Evolutionary conservation across 2,329 filamentous ascomycete species (phyloP), one percentile per base, ranked within the genome.

Genomic region (Colletotrichum eleusines): DNA sequence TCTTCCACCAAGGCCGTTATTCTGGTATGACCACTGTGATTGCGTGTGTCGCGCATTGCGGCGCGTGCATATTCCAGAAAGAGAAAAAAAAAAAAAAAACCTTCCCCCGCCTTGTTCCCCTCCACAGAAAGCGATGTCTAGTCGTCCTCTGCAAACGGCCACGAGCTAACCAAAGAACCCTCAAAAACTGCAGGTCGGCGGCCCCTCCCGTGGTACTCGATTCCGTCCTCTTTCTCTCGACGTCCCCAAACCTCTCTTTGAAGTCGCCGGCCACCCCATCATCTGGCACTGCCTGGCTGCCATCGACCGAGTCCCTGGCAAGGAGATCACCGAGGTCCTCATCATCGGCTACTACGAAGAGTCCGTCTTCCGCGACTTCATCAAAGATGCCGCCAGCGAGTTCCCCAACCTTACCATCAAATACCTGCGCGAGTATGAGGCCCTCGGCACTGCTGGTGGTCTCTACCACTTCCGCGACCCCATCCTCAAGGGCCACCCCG

Each of bases 321-420:
- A 82, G 75, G 79, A 82, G 74, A 94, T 99, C 82, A 93, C 94
- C 80, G 96, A 99, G 84, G 95, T 99, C 77, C 95, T 96, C 86
- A 91, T 99, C 78, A 97, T 99, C 79, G 96, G 96, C 79, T 99
- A 99, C 89, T 99, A 98, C 83, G 96, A 99, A 81, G 96, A 98
- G 85, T 89, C 90, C 54, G 94, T 98, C 77, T 98, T 98, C 89
- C 93, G 94, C 78, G 95, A 98, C 84, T 98, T 98, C 85, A 97
- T 98, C 86, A 97, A 97, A 84, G 93, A 97, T 80, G 90, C 94
- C 72, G 87, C 90, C 72, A 89, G 89, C 81, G 92, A 94, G 80
- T 97, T 97, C 84, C 94, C 95, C 64, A 89, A 94, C 79, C 90
- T 98, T 77, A 90, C 91, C 77, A 94, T 98, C 84, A 94, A 95